phyloP scores from a whole-genome alignment of 192 early-diverging fungal species.

The Coemansia sp. region DNA sequence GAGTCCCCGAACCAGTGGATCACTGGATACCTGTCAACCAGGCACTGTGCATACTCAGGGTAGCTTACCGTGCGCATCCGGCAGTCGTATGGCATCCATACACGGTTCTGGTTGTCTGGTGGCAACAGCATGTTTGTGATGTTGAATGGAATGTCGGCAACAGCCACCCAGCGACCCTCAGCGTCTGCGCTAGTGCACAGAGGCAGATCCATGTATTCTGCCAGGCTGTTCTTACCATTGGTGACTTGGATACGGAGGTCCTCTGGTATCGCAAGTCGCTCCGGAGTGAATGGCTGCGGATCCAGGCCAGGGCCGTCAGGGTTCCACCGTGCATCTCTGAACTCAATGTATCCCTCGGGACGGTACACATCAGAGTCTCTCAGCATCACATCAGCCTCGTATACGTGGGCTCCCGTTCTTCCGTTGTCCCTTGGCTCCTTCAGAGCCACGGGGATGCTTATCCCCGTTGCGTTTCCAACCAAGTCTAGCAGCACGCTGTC shows the following conservation, averaged over 20 bases:
- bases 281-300: slow-evolving; percentile 25
- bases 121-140: not conserved
- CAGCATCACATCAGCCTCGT: slow-evolving; percentile 42
- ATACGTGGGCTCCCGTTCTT: slow-evolving; percentile 39
- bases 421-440: not conserved
- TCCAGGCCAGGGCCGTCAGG: slow-evolving; percentile 35
- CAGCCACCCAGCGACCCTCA: slow-evolving; percentile 49
- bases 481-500: slow-evolving; percentile 32
- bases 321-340: slow-evolving; percentile 46
- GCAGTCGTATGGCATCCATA: slow-evolving; percentile 57
- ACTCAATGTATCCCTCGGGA: slow-evolving; percentile 42
- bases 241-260: not conserved
- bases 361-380: slow-evolving; percentile 40
- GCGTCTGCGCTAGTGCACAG: slow-evolving; percentile 30
- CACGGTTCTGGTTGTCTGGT: slow-evolving; percentile 18
- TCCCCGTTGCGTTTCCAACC: slow-evolving; percentile 8
- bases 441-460: slow-evolving; percentile 15
- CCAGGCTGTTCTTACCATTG: not conserved
- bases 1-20: slow-evolving; percentile 57
- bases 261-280: slow-evolving; percentile 12
- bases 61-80: slow-evolving; percentile 35
- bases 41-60: slow-evolving; percentile 38
- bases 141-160: slow-evolving; percentile 11
- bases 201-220: slow-evolving; percentile 41
- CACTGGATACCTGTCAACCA: slow-evolving; percentile 29